phyloP scores from a whole-genome alignment of 768 basidiomycete genomes.

The Cyathus striatus region DNA sequence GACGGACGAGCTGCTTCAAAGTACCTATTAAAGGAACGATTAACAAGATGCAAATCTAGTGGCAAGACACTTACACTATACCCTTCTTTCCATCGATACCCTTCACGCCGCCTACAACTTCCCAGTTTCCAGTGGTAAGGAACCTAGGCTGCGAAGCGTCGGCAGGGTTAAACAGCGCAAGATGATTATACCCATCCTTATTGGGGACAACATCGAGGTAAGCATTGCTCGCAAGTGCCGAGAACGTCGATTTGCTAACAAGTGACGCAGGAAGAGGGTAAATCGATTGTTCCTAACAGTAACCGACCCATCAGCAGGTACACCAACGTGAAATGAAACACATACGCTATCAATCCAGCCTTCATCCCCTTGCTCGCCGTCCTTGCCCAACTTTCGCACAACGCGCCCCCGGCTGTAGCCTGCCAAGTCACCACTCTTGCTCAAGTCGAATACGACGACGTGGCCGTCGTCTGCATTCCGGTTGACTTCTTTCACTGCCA shows the following conservation, averaged over 20 bases:
- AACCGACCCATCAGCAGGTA: conserved; percentile 3
- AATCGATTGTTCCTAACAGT: conserved; percentile 55
- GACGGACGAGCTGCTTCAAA: conserved; percentile 83
- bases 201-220: conserved; percentile 91
- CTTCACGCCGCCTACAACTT: conserved; percentile 72
- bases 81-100: conserved; percentile 66
- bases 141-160: conserved; percentile 67
- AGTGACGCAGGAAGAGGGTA: conserved; percentile 46
- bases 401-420: conserved; percentile 39
- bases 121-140: conserved; percentile 87
- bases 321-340: neutral
- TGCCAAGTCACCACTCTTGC: conserved; percentile 14
- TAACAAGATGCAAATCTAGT: conserved; percentile 4
- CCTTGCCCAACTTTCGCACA: conserved; percentile 72
- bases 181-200: conserved; percentile 80
- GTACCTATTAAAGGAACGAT: conserved; percentile 51
- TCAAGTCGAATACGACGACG: conserved; percentile 71
- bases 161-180: conserved; percentile 86
- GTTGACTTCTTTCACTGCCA: conserved; percentile 86
- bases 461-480: conserved; percentile 77
- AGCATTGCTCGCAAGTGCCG: conserved; percentile 42
- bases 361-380: conserved; percentile 84
- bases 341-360: conserved; percentile 79
- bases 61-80: conserved; percentile 55
- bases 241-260: too few species aligned